Evolutionary conservation across 192 early-diverging fungal species (phyloP).

Genomic region (Coemansia sp.): DNA sequence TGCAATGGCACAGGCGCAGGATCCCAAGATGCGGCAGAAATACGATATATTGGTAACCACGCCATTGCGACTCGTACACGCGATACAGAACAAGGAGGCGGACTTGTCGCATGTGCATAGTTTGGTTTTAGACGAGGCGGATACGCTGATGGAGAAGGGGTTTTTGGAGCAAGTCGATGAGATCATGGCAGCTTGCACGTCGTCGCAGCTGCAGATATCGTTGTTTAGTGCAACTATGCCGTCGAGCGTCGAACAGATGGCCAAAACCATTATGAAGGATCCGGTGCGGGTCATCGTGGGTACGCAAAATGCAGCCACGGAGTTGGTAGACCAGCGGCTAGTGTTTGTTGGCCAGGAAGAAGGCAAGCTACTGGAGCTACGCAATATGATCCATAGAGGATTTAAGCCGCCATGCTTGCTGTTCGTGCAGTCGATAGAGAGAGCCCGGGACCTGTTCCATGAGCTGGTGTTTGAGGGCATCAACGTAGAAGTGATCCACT

Average conservation of each 20-base stretch:
- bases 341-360: constrained; percentile 90
- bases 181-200: constrained; percentile 82
- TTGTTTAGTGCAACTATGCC: constrained; percentile 96
- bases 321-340: constrained; percentile 85
- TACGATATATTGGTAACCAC: constrained; percentile 93
- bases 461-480: constrained; percentile 97
- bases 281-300: constrained; percentile 90
- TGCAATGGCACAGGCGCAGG: constrained; percentile 63
- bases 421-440: constrained; percentile 96
- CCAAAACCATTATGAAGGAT: constrained; percentile 85
- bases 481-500: constrained; percentile 98
- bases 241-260: constrained; percentile 85
- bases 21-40: constrained; percentile 64
- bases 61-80: constrained; percentile 86
- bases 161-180: constrained; percentile 88
- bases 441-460: constrained; percentile 94
- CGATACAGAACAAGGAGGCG: constrained; percentile 74
- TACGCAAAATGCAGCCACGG: constrained; percentile 84
- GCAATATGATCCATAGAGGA: constrained; percentile 74
- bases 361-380: constrained; percentile 90
- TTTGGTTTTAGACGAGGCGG: constrained; percentile 82
- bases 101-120: constrained; percentile 72
- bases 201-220: constrained; percentile 68
- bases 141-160: constrained; percentile 76
- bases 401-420: constrained; percentile 92